These are phyloP conservation scores for Tolypocladium tundrense DNA, from an alignment of 2,329 filamentous ascomycete species.

Conservation along the genomic window DNA sequence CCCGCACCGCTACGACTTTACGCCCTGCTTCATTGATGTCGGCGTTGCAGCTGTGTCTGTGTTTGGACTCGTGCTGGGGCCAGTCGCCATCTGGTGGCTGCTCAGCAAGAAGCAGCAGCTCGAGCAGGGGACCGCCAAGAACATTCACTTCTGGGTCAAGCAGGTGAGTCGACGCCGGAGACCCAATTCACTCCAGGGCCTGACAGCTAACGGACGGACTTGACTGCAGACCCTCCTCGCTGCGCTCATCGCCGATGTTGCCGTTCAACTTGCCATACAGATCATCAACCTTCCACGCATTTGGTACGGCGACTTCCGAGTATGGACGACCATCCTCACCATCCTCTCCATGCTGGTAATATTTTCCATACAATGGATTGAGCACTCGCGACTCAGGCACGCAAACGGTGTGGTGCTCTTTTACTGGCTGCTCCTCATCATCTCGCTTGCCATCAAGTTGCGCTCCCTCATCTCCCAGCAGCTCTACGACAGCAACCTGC, in stretches of 20 bases:
- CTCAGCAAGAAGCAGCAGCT: slow-evolving; percentile 54
- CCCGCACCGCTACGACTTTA: slow-evolving; percentile 81
- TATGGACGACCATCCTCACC: slow-evolving; percentile 68
- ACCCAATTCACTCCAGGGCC: not conserved
- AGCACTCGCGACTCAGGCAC: slow-evolving; percentile 73
- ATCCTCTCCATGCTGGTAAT: slow-evolving; percentile 64
- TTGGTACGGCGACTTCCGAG: slow-evolving; percentile 75
- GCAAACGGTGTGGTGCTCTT: slow-evolving; percentile 83
- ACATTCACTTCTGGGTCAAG: slow-evolving; percentile 90
- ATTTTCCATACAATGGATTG: slow-evolving; percentile 73
- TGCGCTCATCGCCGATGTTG: slow-evolving; percentile 56
- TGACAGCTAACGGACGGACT: not conserved
- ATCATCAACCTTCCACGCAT: slow-evolving; percentile 56
- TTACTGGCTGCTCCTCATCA: slow-evolving; percentile 82
- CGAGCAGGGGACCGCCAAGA: slow-evolving; percentile 55
- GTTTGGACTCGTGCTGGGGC: slow-evolving; percentile 70
- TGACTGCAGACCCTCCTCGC: slow-evolving; percentile 45
- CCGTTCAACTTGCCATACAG: slow-evolving; percentile 66
- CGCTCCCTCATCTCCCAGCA: slow-evolving; percentile 76
- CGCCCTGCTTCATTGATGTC: slow-evolving; percentile 92
- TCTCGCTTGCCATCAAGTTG: slow-evolving; percentile 71
- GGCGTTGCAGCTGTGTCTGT: slow-evolving; percentile 70
- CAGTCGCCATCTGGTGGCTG: slow-evolving; percentile 71
- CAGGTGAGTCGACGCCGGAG: slow-evolving; percentile 43
- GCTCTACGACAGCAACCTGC: slow-evolving; percentile 51